Evolutionary conservation across 495 filamentous ascomycete genomes (phyloP).

Genomic region (Annulohypoxylon nitens): DNA sequence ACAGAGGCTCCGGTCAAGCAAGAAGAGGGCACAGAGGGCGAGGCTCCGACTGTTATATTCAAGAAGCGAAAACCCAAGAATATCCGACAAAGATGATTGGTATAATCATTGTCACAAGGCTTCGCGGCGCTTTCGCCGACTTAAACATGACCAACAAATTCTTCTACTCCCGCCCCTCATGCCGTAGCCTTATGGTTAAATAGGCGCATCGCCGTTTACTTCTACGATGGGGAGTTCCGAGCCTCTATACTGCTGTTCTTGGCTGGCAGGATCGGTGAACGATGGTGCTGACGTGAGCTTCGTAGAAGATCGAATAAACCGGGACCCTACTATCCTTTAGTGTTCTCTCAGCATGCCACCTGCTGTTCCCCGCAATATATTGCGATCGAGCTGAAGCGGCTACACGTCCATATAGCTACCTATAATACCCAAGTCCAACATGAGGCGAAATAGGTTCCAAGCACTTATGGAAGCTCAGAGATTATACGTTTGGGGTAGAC

Average conservation of each 20-base stretch:
- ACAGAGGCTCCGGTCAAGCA: constrained; percentile 54
- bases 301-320: not conserved
- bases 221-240: not conserved
- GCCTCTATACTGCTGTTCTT: not conserved
- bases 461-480: not conserved
- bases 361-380: not conserved
- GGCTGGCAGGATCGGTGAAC: not conserved
- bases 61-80: constrained; percentile 92
- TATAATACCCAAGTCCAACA: not conserved
- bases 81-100: constrained; percentile 65
- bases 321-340: not conserved
- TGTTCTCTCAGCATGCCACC: not conserved
- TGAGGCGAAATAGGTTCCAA: not conserved
- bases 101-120: not conserved
- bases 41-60: constrained; percentile 71
- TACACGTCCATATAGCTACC: not conserved
- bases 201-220: not conserved
- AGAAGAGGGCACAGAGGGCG: constrained; percentile 50
- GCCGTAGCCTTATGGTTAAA: not conserved
- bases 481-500: not conserved
- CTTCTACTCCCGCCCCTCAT: not conserved
- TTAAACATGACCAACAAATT: not conserved
- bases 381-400: no score
- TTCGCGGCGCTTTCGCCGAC: not conserved
- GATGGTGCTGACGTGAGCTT: not conserved